Conservation (phyloP, 2,329 filamentous ascomycete species). For the Fusarium coicis region DNA sequence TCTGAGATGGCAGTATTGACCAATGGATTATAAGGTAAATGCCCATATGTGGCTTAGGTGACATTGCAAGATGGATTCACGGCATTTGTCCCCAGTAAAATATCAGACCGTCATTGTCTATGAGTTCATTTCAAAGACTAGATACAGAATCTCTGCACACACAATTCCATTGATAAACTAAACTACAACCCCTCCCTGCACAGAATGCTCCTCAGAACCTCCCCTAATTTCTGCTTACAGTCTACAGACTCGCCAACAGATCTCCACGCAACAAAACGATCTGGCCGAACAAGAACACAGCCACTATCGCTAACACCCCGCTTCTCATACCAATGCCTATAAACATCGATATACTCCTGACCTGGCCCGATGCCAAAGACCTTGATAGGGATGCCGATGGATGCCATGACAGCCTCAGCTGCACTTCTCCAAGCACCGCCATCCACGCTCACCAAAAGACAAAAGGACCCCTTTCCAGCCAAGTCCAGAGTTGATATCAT, state of each 20-base stretch:
- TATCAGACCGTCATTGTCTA: neutral
- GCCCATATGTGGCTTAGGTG: too few species aligned
- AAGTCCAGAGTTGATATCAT: neutral
- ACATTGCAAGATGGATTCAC: too few species aligned
- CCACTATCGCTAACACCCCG: neutral
- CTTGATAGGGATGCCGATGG: neutral
- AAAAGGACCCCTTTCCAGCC: neutral
- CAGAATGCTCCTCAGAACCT: neutral
- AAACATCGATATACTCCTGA: neutral
- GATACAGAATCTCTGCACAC: neutral
- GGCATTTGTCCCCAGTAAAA: too few species aligned
- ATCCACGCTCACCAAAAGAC: neutral
- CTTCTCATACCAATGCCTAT: neutral
- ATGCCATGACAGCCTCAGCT: rapidly evolving
- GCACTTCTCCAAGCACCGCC: rapidly evolving
- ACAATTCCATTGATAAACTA: neutral
- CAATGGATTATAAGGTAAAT: neutral
- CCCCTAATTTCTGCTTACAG: neutral
- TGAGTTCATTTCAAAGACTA: neutral
- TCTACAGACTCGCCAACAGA: rapidly evolving
- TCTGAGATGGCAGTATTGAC: rapidly evolving
- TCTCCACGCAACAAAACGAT: neutral
- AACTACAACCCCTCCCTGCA: neutral
- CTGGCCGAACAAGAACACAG: neutral
- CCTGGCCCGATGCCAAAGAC: neutral